Evolutionary conservation across 768 basidiomycete species (phyloP).

Genomic region (Hygrophoropsis aurantiaca): DNA sequence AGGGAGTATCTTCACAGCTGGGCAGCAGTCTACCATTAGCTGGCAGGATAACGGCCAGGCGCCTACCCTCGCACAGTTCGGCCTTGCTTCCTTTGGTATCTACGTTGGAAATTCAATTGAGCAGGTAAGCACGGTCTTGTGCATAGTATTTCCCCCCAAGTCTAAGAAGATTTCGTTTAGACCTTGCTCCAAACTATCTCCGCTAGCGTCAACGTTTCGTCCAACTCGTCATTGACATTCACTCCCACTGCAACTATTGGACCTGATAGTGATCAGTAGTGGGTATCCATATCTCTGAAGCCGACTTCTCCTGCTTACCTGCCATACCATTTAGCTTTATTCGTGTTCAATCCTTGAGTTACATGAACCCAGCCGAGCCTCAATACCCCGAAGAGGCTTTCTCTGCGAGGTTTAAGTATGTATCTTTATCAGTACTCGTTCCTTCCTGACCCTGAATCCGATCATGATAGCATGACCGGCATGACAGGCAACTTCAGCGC

Average conservation of each 20-base stretch:
- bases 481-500: constrained; percentile 75
- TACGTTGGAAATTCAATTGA: constrained; percentile 60
- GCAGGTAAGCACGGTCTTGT: constrained; percentile 47
- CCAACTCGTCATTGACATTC: constrained; percentile 45
- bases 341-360: constrained; percentile 60
- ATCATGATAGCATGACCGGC: constrained; percentile 49
- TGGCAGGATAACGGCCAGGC: constrained; percentile 58
- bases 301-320: neutral
- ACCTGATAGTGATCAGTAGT: constrained; percentile 58
- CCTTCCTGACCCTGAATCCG: neutral
- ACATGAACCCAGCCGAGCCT: constrained; percentile 52
- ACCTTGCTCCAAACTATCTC: constrained; percentile 56
- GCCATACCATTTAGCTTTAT: constrained; percentile 57
- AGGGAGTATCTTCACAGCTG: constrained; percentile 46
- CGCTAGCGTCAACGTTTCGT: constrained; percentile 51
- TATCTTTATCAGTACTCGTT: neutral
- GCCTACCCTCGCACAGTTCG: constrained; percentile 54
- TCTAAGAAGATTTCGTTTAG: constrained; percentile 30
- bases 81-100: constrained; percentile 52
- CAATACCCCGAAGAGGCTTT: constrained; percentile 67
- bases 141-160: neutral
- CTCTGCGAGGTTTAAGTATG: constrained; percentile 77
- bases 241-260: constrained; percentile 53
- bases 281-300: constrained; percentile 22
- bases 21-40: constrained; percentile 45